phyloP scores from a whole-genome alignment of 305 asterid species.

The Fraxinus latifolia region DNA sequence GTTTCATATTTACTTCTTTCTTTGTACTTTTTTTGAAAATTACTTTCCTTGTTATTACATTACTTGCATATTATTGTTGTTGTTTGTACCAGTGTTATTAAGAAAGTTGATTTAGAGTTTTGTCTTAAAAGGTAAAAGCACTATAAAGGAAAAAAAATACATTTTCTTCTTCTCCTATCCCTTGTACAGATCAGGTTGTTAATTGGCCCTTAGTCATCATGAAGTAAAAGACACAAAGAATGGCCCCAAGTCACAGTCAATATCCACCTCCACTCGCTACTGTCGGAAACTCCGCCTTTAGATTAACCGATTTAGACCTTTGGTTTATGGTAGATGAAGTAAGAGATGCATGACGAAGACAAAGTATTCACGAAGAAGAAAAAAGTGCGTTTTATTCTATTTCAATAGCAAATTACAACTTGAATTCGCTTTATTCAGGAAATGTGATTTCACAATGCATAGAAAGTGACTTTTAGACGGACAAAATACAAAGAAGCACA shows the following conservation, averaged over 20 bases:
- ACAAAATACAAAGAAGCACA: neutral
- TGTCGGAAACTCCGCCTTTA: neutral
- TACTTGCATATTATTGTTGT: neutral
- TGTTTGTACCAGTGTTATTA: neutral
- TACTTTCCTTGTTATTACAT: neutral
- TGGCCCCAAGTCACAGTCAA: neutral
- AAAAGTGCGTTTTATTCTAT: neutral
- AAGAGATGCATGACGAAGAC: neutral
- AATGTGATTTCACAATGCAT: neutral
- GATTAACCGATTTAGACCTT: neutral
- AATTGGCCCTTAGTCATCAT: neutral
- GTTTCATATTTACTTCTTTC: neutral
- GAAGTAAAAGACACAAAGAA: neutral
- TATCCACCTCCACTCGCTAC: neutral
- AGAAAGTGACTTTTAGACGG: neutral
- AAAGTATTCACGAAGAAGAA: neutral
- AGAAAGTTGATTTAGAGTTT: neutral
- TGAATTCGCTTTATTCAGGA: neutral
- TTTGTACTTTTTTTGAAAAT: neutral
- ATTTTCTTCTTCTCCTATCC: neutral
- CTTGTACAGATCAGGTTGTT: neutral
- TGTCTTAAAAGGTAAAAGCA: neutral
- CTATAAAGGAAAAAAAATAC: neutral
- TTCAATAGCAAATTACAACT: neutral
- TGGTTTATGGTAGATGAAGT: neutral